A percentile compares a stretch with the other conserved stretches of the same genome.
These are phyloP conservation scores for Penstemon barbatus DNA, from an alignment of 257 asterid species.

Conservation along the genomic window DNA sequence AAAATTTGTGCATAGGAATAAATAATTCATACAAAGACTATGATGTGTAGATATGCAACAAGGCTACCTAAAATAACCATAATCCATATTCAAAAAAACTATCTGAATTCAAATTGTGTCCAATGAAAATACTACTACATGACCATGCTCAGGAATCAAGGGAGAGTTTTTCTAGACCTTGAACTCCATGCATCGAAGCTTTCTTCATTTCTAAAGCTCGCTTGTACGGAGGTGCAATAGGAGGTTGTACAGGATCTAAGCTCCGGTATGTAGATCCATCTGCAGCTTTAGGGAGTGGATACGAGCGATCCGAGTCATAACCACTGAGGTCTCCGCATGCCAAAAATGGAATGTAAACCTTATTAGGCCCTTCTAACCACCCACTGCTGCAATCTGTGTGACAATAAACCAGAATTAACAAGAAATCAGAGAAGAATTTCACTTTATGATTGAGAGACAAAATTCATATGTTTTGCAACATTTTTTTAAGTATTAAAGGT, in stretches of 20 bases:
- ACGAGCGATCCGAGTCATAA: constrained; percentile 80
- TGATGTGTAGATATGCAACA: too few species aligned
- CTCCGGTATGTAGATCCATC: constrained; percentile 68
- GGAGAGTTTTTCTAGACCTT: constrained; percentile 59
- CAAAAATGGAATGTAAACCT: constrained; percentile 87
- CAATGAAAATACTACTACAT: constrained; percentile 12
- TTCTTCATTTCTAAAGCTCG: constrained; percentile 96
- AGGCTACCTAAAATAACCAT: too few species aligned
- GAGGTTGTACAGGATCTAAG: constrained; percentile 93
- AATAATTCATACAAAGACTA: too few species aligned
- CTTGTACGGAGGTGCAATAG: constrained; percentile 96
- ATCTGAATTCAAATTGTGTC: neutral
- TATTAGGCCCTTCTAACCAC: constrained; percentile 95
- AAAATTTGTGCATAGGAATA: too few species aligned
- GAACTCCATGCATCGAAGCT: constrained; percentile 68
- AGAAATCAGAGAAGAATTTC: too few species aligned
- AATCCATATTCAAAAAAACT: neutral
- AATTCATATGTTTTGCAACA: neutral
- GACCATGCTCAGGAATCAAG: constrained; percentile 45
- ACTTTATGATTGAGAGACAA: neutral
- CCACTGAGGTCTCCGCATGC: constrained; percentile 98
- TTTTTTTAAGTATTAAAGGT: too few species aligned
- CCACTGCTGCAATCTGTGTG: constrained; percentile 93
- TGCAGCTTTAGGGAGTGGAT: constrained; percentile 73
- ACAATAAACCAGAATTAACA: neutral